These are phyloP conservation scores for Eimeria acervulina DNA, from an alignment of 169 alveolate species.

Conservation along the genomic window DNA sequence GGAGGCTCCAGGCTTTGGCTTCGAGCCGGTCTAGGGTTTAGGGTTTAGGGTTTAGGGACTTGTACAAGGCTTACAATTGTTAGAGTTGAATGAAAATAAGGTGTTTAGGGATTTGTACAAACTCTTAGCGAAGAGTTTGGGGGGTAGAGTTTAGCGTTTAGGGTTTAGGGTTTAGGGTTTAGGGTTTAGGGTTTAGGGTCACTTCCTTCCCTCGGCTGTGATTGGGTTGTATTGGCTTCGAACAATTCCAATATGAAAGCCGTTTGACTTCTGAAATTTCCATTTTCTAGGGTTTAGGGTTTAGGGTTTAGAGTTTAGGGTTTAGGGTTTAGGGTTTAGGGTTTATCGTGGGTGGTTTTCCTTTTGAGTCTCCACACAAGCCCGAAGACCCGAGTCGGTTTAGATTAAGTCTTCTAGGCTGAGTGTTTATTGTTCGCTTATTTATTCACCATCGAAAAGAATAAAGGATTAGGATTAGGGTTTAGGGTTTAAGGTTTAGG, in stretches of 20 bases:
- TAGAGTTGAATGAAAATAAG: too few species aligned
- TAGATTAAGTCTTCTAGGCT: neutral
- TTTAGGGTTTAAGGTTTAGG: neutral
- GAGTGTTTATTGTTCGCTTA: neutral
- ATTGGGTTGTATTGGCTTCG: too few species aligned
- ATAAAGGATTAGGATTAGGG: too few species aligned
- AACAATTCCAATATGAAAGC: too few species aligned
- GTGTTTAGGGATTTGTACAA: neutral
- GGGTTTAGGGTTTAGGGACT: neutral
- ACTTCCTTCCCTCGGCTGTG: neutral
- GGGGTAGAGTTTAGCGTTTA: neutral
- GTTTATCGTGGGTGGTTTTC: neutral
- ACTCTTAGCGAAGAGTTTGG: neutral
- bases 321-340: neutral
- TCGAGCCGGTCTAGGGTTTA: neutral
- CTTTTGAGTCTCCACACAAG: too few species aligned
- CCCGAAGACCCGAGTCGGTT: too few species aligned
- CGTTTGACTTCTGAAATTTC: too few species aligned
- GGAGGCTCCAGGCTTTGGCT: neutral
- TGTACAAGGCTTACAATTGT: neutral
- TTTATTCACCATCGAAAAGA: too few species aligned
- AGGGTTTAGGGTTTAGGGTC: slow-evolving; percentile 11
- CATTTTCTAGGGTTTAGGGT: too few species aligned
- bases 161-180: slow-evolving; percentile 15
- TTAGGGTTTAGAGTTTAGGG: neutral